Evolutionary conservation across 2,329 filamentous ascomycete species (phyloP), one percentile per base, ranked within the genome.

Genomic region (Clarireedia homoeocarpa): DNA sequence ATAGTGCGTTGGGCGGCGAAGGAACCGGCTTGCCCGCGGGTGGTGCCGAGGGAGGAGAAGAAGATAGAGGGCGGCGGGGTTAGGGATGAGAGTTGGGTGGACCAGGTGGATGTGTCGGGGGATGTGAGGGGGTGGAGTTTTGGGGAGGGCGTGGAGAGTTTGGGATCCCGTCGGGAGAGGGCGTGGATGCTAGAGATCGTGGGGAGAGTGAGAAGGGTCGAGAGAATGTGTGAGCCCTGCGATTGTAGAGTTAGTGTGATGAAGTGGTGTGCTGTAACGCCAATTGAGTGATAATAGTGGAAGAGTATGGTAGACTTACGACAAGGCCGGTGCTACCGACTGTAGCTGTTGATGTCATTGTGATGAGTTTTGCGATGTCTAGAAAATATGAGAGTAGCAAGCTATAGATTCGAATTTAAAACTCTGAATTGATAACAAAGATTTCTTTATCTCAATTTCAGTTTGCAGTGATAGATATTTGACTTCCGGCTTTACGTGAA

Each of bases 1-100:
- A 96, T 88, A 68, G 88, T 88, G 74, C 89, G 87, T 73, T 96
- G 92, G 59, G 85, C 83, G 27, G 83, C 85, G 62, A 95, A 74
- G 56, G 86, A 78, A 59, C 91, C 91, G 0, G 90, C 91, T 12
- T 78, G 77, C 0, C 76, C 86, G 49, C 84, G 82, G 0, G 91
- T 96, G 2, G 90, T 96, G 57, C 86, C 92, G 1, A 96, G 79
- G 1, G 82, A 82, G 2, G 88, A 91, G 73, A 92, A 83, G 73
- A 94, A 85, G 61, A 87, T 75, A 1, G 75, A 69, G 0, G 88
- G 84, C 0, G 75, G 60, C 0, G 84, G 80, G 0, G 73, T 67
- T 47, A 87, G 72, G 36, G 74, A 71, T 4, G 38, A 45, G 20
- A 44, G 42, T 10, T 27, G 14, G 12, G 24, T 24, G 14, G 51